Conservation (phyloP, 1,284 basidiomycete genomes). For the Taiwanofungus camphoratus region DNA sequence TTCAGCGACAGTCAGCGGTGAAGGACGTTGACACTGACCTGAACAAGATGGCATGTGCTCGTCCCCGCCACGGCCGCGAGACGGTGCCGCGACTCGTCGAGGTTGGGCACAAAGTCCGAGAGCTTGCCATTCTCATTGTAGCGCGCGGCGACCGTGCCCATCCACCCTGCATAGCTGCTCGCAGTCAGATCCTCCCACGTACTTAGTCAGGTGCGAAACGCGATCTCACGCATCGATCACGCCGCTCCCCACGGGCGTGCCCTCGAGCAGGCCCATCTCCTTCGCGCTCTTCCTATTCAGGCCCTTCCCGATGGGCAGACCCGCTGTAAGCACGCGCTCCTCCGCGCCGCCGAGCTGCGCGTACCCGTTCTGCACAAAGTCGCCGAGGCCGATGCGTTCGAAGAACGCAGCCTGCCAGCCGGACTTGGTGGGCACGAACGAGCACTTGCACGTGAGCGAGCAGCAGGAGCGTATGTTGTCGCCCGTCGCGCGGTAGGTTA, state of each 20-base stretch:
- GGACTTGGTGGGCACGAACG: slow-evolving; percentile 76
- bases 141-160: slow-evolving; percentile 90
- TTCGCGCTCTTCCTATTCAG: slow-evolving; percentile 74
- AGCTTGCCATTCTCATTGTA: slow-evolving; percentile 53
- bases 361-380: slow-evolving; percentile 66
- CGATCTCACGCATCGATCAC: slow-evolving; percentile 88
- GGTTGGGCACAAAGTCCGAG: slow-evolving; percentile 43
- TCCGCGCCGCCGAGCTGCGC: slow-evolving; percentile 72
- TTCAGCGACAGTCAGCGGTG: neutral
- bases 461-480: slow-evolving; percentile 82
- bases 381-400: slow-evolving; percentile 70
- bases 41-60: slow-evolving; percentile 92
- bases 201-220: too few species aligned
- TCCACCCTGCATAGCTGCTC: slow-evolving; percentile 91
- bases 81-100: slow-evolving; percentile 76
- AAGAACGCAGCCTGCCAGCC: slow-evolving; percentile 94
- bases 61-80: slow-evolving; percentile 95
- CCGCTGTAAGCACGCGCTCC: slow-evolving; percentile 78
- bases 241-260: slow-evolving; percentile 92
- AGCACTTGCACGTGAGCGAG: slow-evolving; percentile 96
- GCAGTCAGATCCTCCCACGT: slow-evolving; percentile 1
- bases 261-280: slow-evolving; percentile 81
- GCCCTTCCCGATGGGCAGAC: slow-evolving; percentile 85
- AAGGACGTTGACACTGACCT: slow-evolving; percentile 37
- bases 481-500: slow-evolving; percentile 89